These are phyloP conservation scores for Monosporascus ibericus DNA, from an alignment of 2,329 filamentous ascomycete species.

Conservation along the genomic window DNA sequence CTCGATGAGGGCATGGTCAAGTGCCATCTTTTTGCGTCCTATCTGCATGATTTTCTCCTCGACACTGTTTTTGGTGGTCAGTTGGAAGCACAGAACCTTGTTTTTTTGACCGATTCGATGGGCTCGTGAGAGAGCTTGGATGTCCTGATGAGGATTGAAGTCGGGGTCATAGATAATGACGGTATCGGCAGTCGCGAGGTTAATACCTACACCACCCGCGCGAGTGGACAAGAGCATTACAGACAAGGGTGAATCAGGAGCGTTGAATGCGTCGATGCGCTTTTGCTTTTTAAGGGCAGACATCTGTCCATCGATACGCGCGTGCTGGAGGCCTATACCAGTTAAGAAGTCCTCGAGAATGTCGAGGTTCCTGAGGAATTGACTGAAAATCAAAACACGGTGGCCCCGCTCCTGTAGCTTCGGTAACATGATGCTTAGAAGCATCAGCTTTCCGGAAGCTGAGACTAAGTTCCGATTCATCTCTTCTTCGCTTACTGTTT, in stretches of 20 bases:
- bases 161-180: slow-evolving; percentile 97
- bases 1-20: slow-evolving; percentile 93
- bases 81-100: slow-evolving; percentile 90
- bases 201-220: slow-evolving; percentile 94
- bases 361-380: slow-evolving; percentile 83
- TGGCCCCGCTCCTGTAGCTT: slow-evolving; percentile 82
- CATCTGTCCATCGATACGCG: slow-evolving; percentile 81
- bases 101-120: slow-evolving; percentile 96
- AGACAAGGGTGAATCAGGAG: slow-evolving; percentile 73
- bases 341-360: slow-evolving; percentile 88
- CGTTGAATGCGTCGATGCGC: slow-evolving; percentile 90
- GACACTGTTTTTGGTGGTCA: slow-evolving; percentile 81
- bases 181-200: slow-evolving; percentile 91
- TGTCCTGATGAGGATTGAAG: slow-evolving; percentile 96
- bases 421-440: slow-evolving; percentile 80
- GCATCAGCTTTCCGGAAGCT: slow-evolving; percentile 80
- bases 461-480: slow-evolving; percentile 80
- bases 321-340: slow-evolving; percentile 65
- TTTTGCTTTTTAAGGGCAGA: slow-evolving; percentile 84
- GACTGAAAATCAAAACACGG: slow-evolving; percentile 89
- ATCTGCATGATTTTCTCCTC: slow-evolving; percentile 97
- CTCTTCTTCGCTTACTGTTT: slow-evolving; percentile 49
- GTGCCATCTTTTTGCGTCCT: slow-evolving; percentile 89
- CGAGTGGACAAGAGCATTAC: slow-evolving; percentile 90
- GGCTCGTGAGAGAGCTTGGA: slow-evolving; percentile 88